phyloP scores from a whole-genome alignment of 2,329 filamentous ascomycete genomes.

The Herpotrichia juniperi region DNA sequence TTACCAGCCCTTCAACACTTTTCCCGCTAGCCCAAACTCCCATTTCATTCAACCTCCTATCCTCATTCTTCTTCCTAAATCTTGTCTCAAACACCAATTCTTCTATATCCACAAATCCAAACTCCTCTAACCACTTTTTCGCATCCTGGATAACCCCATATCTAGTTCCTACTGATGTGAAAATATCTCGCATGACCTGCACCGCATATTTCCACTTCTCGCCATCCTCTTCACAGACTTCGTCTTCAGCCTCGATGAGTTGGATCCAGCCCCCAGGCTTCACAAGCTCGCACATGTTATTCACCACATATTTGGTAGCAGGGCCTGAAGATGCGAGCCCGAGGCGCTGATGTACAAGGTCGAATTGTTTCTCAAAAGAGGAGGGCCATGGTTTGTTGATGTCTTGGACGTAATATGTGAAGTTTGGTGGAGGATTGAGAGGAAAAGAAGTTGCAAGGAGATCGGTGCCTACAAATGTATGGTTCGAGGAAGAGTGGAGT shows the following conservation, averaged over 20 bases:
- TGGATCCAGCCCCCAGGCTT: conserved; percentile 17
- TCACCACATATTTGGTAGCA: neutral
- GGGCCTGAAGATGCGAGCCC: conserved; percentile 5
- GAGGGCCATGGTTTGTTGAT: conserved; percentile 12
- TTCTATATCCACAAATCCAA: too few species aligned
- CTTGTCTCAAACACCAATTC: too few species aligned
- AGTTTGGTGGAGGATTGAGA: neutral
- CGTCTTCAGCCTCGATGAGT: conserved; percentile 10
- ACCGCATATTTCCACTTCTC: too few species aligned
- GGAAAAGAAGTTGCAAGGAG: neutral
- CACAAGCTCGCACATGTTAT: neutral
- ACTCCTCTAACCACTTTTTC: too few species aligned
- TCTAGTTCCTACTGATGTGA: too few species aligned
- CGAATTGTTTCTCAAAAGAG: neutral
- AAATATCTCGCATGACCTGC: too few species aligned
- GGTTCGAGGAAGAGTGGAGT: neutral
- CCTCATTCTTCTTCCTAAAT: too few species aligned
- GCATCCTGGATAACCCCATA: too few species aligned
- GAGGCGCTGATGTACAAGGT: conserved; percentile 15
- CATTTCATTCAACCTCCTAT: too few species aligned
- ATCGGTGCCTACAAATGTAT: neutral
- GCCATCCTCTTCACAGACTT: too few species aligned
- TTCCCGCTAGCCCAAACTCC: too few species aligned
- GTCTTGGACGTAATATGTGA: conserved; percentile 3
- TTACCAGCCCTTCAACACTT: too few species aligned